phyloP scores from a whole-genome alignment of 208 protist genomes.

The Porcisia deanei region DNA sequence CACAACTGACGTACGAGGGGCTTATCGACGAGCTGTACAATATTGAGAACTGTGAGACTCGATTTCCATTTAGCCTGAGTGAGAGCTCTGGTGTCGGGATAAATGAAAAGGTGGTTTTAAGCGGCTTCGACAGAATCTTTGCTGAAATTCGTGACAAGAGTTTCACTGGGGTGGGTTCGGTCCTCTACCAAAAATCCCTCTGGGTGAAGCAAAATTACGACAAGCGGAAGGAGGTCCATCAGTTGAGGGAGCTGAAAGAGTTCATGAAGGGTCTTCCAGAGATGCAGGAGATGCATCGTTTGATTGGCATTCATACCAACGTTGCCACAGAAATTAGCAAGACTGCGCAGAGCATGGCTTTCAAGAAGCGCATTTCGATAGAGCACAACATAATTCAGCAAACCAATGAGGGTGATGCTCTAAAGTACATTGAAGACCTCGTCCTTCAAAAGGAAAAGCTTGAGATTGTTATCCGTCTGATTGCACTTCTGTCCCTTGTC shows the following conservation, averaged over 20 bases:
- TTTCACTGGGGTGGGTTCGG: slow-evolving; percentile 67
- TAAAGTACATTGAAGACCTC: slow-evolving; percentile 87
- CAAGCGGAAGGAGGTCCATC: slow-evolving; percentile 76
- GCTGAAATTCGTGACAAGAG: slow-evolving; percentile 80
- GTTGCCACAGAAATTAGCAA: slow-evolving; percentile 85
- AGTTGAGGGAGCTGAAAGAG: slow-evolving; percentile 87
- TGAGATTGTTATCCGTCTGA: slow-evolving; percentile 60
- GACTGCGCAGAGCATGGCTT: slow-evolving; percentile 59
- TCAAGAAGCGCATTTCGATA: slow-evolving; percentile 62
- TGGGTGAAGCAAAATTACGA: slow-evolving; percentile 91
- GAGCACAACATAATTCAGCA: slow-evolving; percentile 83
- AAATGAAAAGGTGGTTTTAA: slow-evolving; percentile 41
- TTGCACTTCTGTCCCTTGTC: slow-evolving; percentile 85
- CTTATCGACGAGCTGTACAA: slow-evolving; percentile 86
- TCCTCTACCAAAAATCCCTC: slow-evolving; percentile 82
- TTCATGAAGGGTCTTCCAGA: slow-evolving; percentile 87
- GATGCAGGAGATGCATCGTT: slow-evolving; percentile 84
- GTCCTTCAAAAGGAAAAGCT: slow-evolving; percentile 66
- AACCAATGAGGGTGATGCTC: slow-evolving; percentile 59
- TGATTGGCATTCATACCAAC: slow-evolving; percentile 78
- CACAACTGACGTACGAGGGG: slow-evolving; percentile 91
- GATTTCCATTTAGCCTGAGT: slow-evolving; percentile 73
- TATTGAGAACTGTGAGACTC: slow-evolving; percentile 55
- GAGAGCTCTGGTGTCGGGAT: slow-evolving; percentile 38
- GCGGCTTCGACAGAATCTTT: slow-evolving; percentile 73